A percentile compares a stretch with the other conserved stretches of the same genome.
Evolutionary conservation across 345 rosid genomes (phyloP).

Genomic region (Pistacia integerrima): DNA sequence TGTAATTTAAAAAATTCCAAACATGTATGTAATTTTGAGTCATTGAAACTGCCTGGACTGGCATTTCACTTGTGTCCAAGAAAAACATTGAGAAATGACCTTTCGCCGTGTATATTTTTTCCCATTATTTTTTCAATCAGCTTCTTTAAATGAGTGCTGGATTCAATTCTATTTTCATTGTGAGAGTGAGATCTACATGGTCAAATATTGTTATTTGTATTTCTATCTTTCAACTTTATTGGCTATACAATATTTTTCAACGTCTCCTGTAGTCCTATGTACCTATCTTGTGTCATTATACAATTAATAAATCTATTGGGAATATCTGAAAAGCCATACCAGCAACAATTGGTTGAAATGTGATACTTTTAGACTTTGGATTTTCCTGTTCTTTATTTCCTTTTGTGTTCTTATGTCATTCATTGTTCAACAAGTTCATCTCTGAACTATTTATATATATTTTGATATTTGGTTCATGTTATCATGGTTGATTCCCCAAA

Average conservation of each 20-base stretch:
- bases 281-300: too few species aligned
- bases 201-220: not conserved
- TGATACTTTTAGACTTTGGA: too few species aligned
- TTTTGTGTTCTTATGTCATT: too few species aligned
- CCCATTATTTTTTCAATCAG: slow-evolving; percentile 5
- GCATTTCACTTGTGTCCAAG: not conserved
- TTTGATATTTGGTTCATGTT: too few species aligned
- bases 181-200: not conserved
- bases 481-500: too few species aligned
- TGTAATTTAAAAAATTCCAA: slow-evolving; percentile 20
- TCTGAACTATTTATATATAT: too few species aligned
- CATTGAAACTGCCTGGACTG: slow-evolving; percentile 19
- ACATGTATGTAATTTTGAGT: slow-evolving; percentile 24
- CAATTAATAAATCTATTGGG: too few species aligned
- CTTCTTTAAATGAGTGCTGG: slow-evolving; percentile 8
- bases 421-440: too few species aligned
- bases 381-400: too few species aligned
- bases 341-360: too few species aligned
- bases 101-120: slow-evolving; percentile 26
- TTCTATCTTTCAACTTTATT: not conserved
- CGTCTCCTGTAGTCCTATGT: too few species aligned
- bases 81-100: slow-evolving; percentile 14
- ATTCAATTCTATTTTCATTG: not conserved
- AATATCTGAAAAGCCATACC: too few species aligned
- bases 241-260: not conserved